phyloP scores from a whole-genome alignment of 306 rosid genomes.

The Citrullus amarus region DNA sequence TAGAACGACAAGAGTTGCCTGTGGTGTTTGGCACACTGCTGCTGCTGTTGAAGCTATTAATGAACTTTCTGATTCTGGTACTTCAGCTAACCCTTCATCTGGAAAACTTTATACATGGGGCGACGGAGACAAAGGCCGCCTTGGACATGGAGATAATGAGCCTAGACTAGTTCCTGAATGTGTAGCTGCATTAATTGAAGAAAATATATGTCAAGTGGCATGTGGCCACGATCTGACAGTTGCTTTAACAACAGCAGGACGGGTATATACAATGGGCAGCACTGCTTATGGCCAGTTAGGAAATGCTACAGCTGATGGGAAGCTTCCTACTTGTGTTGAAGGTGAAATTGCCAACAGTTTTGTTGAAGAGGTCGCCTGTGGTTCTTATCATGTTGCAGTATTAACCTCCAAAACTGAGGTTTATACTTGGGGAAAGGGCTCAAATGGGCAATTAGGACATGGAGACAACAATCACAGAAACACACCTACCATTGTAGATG shows the following conservation, averaged over 20 bases:
- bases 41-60: constrained; percentile 52
- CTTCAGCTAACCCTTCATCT: constrained; percentile 30
- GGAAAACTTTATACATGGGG: constrained; percentile 95
- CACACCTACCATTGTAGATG: constrained; percentile 62
- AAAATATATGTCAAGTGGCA: constrained; percentile 65
- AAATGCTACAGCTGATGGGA: constrained; percentile 55
- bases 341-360: constrained; percentile 55
- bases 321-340: constrained; percentile 45
- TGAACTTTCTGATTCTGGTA: constrained; percentile 33
- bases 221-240: constrained; percentile 80
- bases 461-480: constrained; percentile 66
- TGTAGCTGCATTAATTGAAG: constrained; percentile 45
- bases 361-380: constrained; percentile 75
- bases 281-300: constrained; percentile 84
- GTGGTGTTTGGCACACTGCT: constrained; percentile 99
- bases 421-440: constrained; percentile 98
- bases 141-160: constrained; percentile 60
- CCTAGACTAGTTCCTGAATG: constrained; percentile 60
- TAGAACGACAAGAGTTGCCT: constrained; percentile 66
- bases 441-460: constrained; percentile 94
- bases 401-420: constrained; percentile 79
- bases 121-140: constrained; percentile 85
- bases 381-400: constrained; percentile 84
- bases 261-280: constrained; percentile 82
- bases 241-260: constrained; percentile 70